Evolutionary conservation across 768 basidiomycete genomes (phyloP).

Genomic region (Leccinellum albellum): DNA sequence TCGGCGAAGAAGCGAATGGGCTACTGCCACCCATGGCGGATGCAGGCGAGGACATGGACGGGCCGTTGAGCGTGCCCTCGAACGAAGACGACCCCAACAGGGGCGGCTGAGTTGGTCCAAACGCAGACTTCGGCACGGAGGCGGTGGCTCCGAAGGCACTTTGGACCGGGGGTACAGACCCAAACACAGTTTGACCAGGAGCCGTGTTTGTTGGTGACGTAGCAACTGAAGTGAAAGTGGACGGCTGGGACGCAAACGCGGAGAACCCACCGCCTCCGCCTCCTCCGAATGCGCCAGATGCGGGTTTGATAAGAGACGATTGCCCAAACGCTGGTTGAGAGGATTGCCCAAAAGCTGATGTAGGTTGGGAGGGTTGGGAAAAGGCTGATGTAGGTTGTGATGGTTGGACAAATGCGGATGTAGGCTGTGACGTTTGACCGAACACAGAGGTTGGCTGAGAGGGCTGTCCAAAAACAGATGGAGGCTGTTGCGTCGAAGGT

Average conservation of each 20-base stretch:
- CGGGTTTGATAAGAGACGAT: slow-evolving; percentile 44
- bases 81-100: slow-evolving; percentile 27
- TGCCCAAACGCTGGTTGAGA: slow-evolving; percentile 36
- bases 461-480: slow-evolving; percentile 32
- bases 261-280: slow-evolving; percentile 46
- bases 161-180: slow-evolving; percentile 10
- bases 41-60: slow-evolving; percentile 12
- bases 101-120: slow-evolving; percentile 14
- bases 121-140: slow-evolving; percentile 16
- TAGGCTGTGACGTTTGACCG: slow-evolving; percentile 29
- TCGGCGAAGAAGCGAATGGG: slow-evolving; percentile 28
- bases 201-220: slow-evolving; percentile 1
- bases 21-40: slow-evolving; percentile 19
- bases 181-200: slow-evolving; percentile 22
- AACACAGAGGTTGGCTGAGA: slow-evolving; percentile 36
- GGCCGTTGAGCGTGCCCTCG: slow-evolving; percentile 18
- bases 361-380: slow-evolving; percentile 30
- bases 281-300: slow-evolving; percentile 48
- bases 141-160: slow-evolving; percentile 16
- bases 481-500: slow-evolving; percentile 29
- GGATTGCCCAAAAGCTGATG: slow-evolving; percentile 34
- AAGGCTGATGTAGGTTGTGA: slow-evolving; percentile 24
- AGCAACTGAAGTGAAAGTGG: slow-evolving; percentile 36
- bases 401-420: slow-evolving; percentile 32
- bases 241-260: slow-evolving; percentile 47